These are phyloP conservation scores for Ceratopteris richardii DNA, from an alignment of 75 land plant species.

Conservation along the genomic window DNA sequence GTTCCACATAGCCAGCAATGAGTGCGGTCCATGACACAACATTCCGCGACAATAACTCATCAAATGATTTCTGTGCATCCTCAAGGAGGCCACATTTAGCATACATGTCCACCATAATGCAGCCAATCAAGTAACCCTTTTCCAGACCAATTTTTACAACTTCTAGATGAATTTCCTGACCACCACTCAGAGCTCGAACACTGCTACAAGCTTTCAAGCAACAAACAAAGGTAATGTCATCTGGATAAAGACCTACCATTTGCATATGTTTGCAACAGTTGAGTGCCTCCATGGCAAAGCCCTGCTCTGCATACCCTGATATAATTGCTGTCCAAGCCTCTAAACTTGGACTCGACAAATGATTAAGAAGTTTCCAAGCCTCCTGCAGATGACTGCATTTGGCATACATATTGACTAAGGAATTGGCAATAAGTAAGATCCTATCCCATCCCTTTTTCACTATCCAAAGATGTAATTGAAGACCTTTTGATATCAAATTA, in stretches of 20 bases:
- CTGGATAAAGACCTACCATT: constrained; percentile 4
- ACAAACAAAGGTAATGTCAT: constrained; percentile 5
- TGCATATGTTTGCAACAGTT: constrained; percentile 4
- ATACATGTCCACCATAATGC: constrained; percentile 28
- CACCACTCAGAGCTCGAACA: constrained; percentile 1
- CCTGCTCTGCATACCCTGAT: constrained; percentile 11
- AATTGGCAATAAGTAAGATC: constrained; percentile 1
- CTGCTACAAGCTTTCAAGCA: constrained; percentile 10
- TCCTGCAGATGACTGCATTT: constrained; percentile 7
- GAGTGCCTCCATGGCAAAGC: constrained; percentile 2
- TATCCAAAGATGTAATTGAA: constrained; percentile 1
- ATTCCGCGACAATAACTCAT: constrained; percentile 34
- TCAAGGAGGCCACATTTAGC: constrained; percentile 19
- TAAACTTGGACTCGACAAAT: constrained; percentile 41
- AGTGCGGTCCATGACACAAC: constrained; percentile 51
- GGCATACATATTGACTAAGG: constrained; percentile 14
- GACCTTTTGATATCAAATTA: constrained; percentile 5
- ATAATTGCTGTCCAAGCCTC: constrained; percentile 18
- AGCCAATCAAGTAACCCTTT: neutral
- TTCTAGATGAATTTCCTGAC: constrained; percentile 1
- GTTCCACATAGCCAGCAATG: constrained; percentile 44
- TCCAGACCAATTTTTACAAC: constrained; percentile 13
- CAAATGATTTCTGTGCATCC: constrained; percentile 40
- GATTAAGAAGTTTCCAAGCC: constrained; percentile 31
- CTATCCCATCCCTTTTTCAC: constrained; percentile 12